Conservation (phyloP, 768 basidiomycete species). For the Lentinula sp. region DNA sequence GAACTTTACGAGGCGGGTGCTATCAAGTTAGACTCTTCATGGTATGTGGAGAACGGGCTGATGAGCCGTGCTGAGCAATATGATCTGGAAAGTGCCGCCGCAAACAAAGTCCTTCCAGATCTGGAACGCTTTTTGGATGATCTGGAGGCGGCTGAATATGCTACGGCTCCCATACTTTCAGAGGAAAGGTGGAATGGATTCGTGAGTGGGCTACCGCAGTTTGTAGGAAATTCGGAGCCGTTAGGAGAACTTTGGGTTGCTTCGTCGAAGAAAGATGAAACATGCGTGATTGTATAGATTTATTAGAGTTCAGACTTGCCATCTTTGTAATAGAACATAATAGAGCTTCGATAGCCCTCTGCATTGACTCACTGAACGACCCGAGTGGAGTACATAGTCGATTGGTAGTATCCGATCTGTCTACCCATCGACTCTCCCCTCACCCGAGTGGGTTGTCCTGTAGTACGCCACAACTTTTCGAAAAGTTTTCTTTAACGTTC, state of each 20-base stretch:
- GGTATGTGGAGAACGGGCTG: slow-evolving; percentile 32
- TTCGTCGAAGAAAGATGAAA: neutral
- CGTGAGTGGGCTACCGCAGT: neutral
- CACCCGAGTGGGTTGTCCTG: too few species aligned
- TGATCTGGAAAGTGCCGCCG: slow-evolving; percentile 26
- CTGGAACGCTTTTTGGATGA: slow-evolving; percentile 15
- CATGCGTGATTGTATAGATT: slow-evolving; percentile 7
- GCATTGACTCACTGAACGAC: too few species aligned
- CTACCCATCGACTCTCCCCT: too few species aligned
- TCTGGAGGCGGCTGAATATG: slow-evolving; percentile 11
- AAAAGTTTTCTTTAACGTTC: too few species aligned
- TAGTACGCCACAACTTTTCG: too few species aligned
- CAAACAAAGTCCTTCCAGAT: slow-evolving; percentile 18
- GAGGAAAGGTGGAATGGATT: slow-evolving; percentile 12
- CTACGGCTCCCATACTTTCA: slow-evolving; percentile 18
- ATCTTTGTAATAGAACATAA: too few species aligned
- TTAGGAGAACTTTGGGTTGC: neutral
- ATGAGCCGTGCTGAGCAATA: slow-evolving; percentile 19
- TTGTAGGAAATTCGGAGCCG: neutral
- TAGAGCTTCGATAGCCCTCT: too few species aligned
- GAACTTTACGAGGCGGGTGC: slow-evolving; percentile 31
- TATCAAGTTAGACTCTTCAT: slow-evolving; percentile 28
- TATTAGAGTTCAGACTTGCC: neutral
- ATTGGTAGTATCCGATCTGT: too few species aligned
- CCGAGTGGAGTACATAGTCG: too few species aligned